Conservation (phyloP, 2,329 filamentous ascomycete genomes). For the Helicocarpus griseus region DNA sequence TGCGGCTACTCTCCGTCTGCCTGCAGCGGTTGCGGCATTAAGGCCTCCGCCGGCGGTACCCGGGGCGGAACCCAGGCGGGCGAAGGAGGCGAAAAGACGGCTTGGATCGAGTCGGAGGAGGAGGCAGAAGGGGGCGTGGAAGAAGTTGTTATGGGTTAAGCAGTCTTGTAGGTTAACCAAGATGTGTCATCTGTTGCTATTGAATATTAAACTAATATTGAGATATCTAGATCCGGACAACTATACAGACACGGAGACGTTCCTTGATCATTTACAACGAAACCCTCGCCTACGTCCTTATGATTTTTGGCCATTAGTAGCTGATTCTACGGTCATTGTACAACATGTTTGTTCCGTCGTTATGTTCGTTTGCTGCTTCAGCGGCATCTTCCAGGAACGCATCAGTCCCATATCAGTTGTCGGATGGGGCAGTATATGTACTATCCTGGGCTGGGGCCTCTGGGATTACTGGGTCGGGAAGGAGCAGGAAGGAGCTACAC, state of each 20-base stretch:
- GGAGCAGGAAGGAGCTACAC: constrained; percentile 45
- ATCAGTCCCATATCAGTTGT: constrained; percentile 87
- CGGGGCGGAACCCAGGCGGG: constrained; percentile 22
- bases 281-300: constrained; percentile 92
- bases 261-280: constrained; percentile 87
- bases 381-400: constrained; percentile 75
- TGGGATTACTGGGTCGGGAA: constrained; percentile 87
- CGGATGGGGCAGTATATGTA: constrained; percentile 71
- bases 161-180: constrained; percentile 72
- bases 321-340: constrained; percentile 90
- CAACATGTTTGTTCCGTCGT: constrained; percentile 93
- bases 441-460: constrained; percentile 76
- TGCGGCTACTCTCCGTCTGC: constrained; percentile 24
- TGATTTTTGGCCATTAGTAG: constrained; percentile 94
- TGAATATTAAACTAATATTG: neutral
- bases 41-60: constrained; percentile 32
- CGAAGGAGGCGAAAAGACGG: constrained; percentile 39
- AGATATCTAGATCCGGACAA: constrained; percentile 76
- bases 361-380: constrained; percentile 90
- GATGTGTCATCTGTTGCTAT: no score
- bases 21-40: constrained; percentile 31
- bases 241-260: constrained; percentile 94
- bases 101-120: constrained; percentile 56
- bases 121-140: constrained; percentile 67
- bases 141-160: constrained; percentile 96